These are phyloP conservation scores for Millerozyma acaciae DNA, from an alignment of 805 yeast genomes.

Conservation along the genomic window DNA sequence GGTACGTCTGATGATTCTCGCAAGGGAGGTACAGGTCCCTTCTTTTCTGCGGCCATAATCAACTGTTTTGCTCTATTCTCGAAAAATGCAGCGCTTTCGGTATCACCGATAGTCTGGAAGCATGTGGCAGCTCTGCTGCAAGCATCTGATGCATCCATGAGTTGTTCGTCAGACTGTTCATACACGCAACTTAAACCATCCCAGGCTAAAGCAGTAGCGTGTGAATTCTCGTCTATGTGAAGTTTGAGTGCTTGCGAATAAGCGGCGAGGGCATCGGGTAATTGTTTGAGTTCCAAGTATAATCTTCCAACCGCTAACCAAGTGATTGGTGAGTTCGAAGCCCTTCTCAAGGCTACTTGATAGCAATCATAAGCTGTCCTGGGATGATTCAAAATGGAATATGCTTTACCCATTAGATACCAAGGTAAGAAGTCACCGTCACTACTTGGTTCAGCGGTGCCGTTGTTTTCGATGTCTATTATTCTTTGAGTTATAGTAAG, in stretches of 20 bases:
- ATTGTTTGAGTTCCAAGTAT: slow-evolving; percentile 54
- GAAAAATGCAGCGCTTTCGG: slow-evolving; percentile 35
- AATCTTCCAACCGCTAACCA: slow-evolving; percentile 67
- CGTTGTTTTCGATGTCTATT: slow-evolving; percentile 29
- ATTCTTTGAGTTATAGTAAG: slow-evolving; percentile 19
- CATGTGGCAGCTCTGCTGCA: slow-evolving; percentile 49
- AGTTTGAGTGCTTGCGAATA: slow-evolving; percentile 61
- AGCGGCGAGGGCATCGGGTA: slow-evolving; percentile 64
- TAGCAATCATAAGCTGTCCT: slow-evolving; percentile 52
- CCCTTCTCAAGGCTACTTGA: slow-evolving; percentile 51
- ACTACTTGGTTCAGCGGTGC: slow-evolving; percentile 23
- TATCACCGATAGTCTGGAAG: slow-evolving; percentile 45
- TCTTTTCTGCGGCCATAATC: slow-evolving; percentile 39
- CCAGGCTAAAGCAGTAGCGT: slow-evolving; percentile 54
- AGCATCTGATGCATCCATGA: slow-evolving; percentile 58
- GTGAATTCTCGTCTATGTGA: slow-evolving; percentile 44
- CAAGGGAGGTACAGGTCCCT: slow-evolving; percentile 42
- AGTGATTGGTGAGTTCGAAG: slow-evolving; percentile 52
- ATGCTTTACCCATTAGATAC: slow-evolving; percentile 52
- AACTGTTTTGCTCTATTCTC: slow-evolving; percentile 44
- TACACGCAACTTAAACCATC: slow-evolving; percentile 61
- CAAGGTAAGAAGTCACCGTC: slow-evolving; percentile 56
- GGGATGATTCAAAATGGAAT: slow-evolving; percentile 43
- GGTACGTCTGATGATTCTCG: slow-evolving; percentile 50
- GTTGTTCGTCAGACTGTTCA: slow-evolving; percentile 59